phyloP scores from a whole-genome alignment of 441 rosid species.

The Dalechampia spathulata region DNA sequence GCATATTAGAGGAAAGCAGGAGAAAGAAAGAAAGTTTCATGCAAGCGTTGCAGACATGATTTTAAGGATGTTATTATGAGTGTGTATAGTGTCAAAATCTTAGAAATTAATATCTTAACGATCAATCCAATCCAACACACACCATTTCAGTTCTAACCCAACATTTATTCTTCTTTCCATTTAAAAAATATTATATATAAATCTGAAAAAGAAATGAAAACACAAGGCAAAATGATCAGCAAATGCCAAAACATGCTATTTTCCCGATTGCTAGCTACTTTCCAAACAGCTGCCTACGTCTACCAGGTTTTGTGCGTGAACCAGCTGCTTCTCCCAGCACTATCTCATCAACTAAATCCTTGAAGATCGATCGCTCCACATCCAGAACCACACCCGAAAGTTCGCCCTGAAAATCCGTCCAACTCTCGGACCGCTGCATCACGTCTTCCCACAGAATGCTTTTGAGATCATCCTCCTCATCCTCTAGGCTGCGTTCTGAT shows the following conservation, averaged over 20 bases:
- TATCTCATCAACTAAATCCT: conserved; percentile 73
- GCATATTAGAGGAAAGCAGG: too few species aligned
- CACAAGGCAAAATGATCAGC: not conserved
- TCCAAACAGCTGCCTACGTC: conserved; percentile 51
- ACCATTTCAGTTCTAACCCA: conserved; percentile 16
- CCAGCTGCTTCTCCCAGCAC: conserved; percentile 47
- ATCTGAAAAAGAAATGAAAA: not conserved
- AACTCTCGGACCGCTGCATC: conserved; percentile 37
- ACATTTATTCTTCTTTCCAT: conserved; percentile 21
- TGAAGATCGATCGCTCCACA: conserved; percentile 71
- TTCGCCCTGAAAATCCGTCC: conserved; percentile 47
- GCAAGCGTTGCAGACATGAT: too few species aligned
- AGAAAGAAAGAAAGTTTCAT: too few species aligned
- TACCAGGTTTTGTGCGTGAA: conserved; percentile 29
- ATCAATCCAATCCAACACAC: conserved; percentile 8
- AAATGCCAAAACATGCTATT: conserved; percentile 10
- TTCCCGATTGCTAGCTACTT: conserved; percentile 23
- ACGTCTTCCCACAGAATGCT: conserved; percentile 55
- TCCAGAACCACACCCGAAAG: conserved; percentile 49
- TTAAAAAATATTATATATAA: conserved; percentile 2
- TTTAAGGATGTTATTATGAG: too few species aligned
- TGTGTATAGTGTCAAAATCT: conserved; percentile 21
- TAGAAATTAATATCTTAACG: conserved; percentile 20
- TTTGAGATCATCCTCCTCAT: conserved; percentile 55
- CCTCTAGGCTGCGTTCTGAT: conserved; percentile 30